phyloP scores from a whole-genome alignment of 495 filamentous ascomycete species.

The Apodospora peruviana region DNA sequence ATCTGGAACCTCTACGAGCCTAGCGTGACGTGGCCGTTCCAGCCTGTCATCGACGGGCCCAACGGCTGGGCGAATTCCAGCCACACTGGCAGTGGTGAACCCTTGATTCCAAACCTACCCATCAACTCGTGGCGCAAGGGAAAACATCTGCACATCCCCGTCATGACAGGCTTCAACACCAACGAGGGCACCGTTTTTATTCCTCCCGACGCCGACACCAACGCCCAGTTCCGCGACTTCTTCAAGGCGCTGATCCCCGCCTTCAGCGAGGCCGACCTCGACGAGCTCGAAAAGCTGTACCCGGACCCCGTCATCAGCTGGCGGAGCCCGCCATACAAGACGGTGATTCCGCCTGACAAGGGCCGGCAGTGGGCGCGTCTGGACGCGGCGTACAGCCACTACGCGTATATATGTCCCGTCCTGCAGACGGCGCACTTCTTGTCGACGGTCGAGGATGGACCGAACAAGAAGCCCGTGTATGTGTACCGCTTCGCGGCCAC shows the following conservation, averaged over 20 bases:
- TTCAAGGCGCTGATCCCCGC: slow-evolving; percentile 51
- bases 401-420: slow-evolving; percentile 62
- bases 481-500: slow-evolving; percentile 56
- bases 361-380: slow-evolving; percentile 54
- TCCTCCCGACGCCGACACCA: slow-evolving; percentile 35
- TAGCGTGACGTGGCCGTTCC: slow-evolving; percentile 60
- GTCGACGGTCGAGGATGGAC: slow-evolving; percentile 16
- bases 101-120: slow-evolving; percentile 47
- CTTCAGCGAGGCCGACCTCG: slow-evolving; percentile 39
- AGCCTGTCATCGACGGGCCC: slow-evolving; percentile 58
- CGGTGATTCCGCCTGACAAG: slow-evolving; percentile 29
- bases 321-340: slow-evolving; percentile 20
- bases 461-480: slow-evolving; percentile 37
- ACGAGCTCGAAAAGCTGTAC: slow-evolving; percentile 49
- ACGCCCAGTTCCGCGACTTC: slow-evolving; percentile 48
- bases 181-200: slow-evolving; percentile 62
- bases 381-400: slow-evolving; percentile 60
- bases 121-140: slow-evolving; percentile 49
- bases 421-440: slow-evolving; percentile 54
- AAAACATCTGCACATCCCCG: slow-evolving; percentile 51
- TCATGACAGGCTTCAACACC: slow-evolving; percentile 60
- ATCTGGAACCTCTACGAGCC: slow-evolving; percentile 50
- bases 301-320: slow-evolving; percentile 43
- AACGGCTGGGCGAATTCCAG: slow-evolving; percentile 22
- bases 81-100: slow-evolving; percentile 23